Base-by-base conservation (phyloP, 176 grass and related monocot species). In the Bonia amplexicaulis region DNA sequence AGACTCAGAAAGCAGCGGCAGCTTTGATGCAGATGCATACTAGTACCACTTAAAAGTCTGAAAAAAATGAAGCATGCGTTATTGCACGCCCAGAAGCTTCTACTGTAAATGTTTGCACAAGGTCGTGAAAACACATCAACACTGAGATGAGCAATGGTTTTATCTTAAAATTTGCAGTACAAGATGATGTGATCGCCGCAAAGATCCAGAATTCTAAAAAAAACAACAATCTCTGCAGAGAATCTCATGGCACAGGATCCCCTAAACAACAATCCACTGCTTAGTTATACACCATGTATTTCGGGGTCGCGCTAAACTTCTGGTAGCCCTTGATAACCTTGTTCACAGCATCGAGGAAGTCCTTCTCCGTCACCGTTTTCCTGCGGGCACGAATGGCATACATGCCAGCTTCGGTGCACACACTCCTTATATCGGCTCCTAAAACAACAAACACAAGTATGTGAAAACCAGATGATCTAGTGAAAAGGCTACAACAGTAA, bases 271-370 rank as follows among this genome's bases (percentile, higher is more conserved):
- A 44, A 25, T 57, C 54, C 15, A 3, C 4, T n/a, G 63, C 77
- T 82, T 85, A 97, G 60, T 97, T 97, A 31, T 97, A 97, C 68
- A 94, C 92, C 95, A 97, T 97, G 19, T 97, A 97, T 35, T 93
- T 94, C 0, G 95, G 95, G 17, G 95, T 97, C 1, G 95, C 95
- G 7, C 92, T 97, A 12, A 97, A 97, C 9, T 97, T 97, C 89
- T 97, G 95, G 4, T 97, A 97, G 6, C 95, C 95, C 65, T 97
- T 97, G 2, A 97, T 97, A 9, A 97, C 95, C 66, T 97, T 97
- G 35, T 97, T 94, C 27, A 97, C 95, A 0, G 95, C 91, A 42
- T 97, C 95, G 3, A 97, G 89, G 20, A 97, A 97, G 12, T 97
- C 95, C 66, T 97, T 97, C 37, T 97, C 95, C 0, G 95, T 97